Evolutionary conservation across 768 basidiomycete genomes (phyloP), one percentile per base, ranked within the genome.

Genomic region (Guyanaporus albipodus): DNA sequence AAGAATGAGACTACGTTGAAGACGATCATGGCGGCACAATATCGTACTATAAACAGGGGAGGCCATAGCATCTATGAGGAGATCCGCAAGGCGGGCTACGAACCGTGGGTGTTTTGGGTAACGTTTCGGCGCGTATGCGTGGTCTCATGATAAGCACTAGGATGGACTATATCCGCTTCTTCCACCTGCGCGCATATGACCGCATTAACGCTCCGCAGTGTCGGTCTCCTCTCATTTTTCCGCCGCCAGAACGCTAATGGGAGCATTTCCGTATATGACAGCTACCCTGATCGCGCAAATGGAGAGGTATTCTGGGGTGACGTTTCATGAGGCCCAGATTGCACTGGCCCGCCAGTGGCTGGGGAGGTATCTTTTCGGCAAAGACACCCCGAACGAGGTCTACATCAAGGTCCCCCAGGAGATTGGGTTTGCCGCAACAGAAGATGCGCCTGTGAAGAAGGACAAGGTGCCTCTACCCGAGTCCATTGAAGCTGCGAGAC

Each of bases 181-280:
- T 89, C 70, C 92, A 98, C 68, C 75, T 99, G 21, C 79, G 96
- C 24, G 73, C 85, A 1, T 99, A 94, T 62, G 94, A 97, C 61
- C 75, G 93, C 21, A 89, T 94, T 59, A 93, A 92, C 59, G 83
- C 85, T 0, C 86, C 89, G 2, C 64, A 70, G 52, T 68, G 83
- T 83, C 50, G 59, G 77, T 62, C 6, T 12, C 24, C 6, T 26
- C 19, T 11, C n/a, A 0, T 28, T 22, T 19, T 22, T 33, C 35
- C 10, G 14, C 46, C 14, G 29, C 18, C 37, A 58, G 63, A 46
- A 18, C 62, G 61, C 14, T 61, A 36, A 49, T 19, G 21, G 15
- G 17, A 44, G n/a, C 2, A 8, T 41, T 39, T 33, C 17, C 10
- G 11, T 24, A n/a, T 9, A 2, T 41, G 44, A 48, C 23, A 70